Evolutionary conservation across 306 rosid genomes (phyloP).

Genomic region (Vigna nakashimae): DNA sequence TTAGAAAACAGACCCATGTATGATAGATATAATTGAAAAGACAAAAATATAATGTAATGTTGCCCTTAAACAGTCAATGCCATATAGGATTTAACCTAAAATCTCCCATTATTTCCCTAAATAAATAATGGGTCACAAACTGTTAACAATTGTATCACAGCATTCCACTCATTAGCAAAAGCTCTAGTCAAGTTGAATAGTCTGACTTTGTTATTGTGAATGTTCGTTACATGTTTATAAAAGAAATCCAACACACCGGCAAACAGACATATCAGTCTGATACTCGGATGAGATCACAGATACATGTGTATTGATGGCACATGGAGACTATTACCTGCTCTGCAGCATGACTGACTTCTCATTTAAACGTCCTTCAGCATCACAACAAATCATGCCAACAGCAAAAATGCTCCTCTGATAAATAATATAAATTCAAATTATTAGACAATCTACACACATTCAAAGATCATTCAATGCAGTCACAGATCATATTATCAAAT

Average conservation of each 20-base stretch:
- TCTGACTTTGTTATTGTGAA: background rate
- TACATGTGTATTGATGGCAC: background rate
- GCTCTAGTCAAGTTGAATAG: constrained; percentile 16
- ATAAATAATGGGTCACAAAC: constrained; percentile 31
- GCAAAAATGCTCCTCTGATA: constrained; percentile 85
- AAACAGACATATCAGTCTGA: constrained; percentile 14
- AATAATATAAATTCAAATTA: constrained; percentile 38
- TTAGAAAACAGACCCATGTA: constrained; percentile 37
- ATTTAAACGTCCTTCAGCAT: constrained; percentile 88
- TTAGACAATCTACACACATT: constrained; percentile 29
- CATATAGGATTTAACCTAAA: constrained; percentile 25
- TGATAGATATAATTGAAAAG: constrained; percentile 30
- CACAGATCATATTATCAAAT: constrained; percentile 36
- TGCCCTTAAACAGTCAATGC: constrained; percentile 20
- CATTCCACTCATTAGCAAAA: constrained; percentile 12
- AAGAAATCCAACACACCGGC: background rate
- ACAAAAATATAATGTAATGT: constrained; percentile 8
- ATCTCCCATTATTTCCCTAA: constrained; percentile 16
- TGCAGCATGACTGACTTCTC: constrained; percentile 91
- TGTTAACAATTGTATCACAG: constrained; percentile 17
- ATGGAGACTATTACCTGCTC: constrained; percentile 68
- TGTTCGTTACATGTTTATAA: background rate
- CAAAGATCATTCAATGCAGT: constrained; percentile 19
- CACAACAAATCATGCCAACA: constrained; percentile 90
- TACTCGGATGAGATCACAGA: constrained; percentile 23